A percentile compares a stretch with the other conserved stretches of the same genome.
phyloP scores from a whole-genome alignment of 371 early-diverging fungal genomes.

The Coemansia sp. region DNA sequence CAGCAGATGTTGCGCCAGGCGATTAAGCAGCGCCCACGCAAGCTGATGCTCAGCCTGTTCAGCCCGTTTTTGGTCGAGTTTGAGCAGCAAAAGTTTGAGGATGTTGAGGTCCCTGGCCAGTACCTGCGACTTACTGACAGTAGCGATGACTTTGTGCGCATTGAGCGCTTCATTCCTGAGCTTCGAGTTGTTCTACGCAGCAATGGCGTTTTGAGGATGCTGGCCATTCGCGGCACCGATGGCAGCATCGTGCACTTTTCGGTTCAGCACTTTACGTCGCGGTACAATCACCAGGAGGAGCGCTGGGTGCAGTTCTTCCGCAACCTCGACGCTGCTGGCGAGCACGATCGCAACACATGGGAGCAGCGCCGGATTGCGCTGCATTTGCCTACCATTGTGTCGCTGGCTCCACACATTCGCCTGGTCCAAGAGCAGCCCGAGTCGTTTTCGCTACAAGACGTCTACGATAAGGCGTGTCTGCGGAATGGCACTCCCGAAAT shows the following conservation, averaged over 20 bases:
- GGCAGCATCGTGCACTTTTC: constrained; percentile 87
- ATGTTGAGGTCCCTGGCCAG: constrained; percentile 97
- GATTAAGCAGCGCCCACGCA: constrained; percentile 77
- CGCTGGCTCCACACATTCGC: constrained; percentile 90
- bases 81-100: constrained; percentile 96
- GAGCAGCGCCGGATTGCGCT: constrained; percentile 76
- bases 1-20: constrained; percentile 85
- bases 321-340: constrained; percentile 82
- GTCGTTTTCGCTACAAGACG: constrained; percentile 58
- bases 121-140: constrained; percentile 78
- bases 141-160: constrained; percentile 88
- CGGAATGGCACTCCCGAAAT: constrained; percentile 35
- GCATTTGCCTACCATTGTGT: constrained; percentile 88
- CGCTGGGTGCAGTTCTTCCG: constrained; percentile 90
- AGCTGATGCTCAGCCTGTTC: constrained; percentile 79
- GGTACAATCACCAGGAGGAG: constrained; percentile 90
- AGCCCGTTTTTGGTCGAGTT: constrained; percentile 94
- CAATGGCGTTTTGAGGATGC: constrained; percentile 69
- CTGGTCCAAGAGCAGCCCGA: constrained; percentile 89
- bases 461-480: constrained; percentile 41
- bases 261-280: constrained; percentile 87
- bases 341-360: constrained; percentile 45
- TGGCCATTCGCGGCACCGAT: constrained; percentile 90
- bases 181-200: constrained; percentile 80
- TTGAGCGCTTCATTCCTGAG: constrained; percentile 91